Evolutionary conservation across 192 early-diverging fungal genomes (phyloP), one percentile per base, ranked within the genome.

Genomic region (Pilaira anomala): DNA sequence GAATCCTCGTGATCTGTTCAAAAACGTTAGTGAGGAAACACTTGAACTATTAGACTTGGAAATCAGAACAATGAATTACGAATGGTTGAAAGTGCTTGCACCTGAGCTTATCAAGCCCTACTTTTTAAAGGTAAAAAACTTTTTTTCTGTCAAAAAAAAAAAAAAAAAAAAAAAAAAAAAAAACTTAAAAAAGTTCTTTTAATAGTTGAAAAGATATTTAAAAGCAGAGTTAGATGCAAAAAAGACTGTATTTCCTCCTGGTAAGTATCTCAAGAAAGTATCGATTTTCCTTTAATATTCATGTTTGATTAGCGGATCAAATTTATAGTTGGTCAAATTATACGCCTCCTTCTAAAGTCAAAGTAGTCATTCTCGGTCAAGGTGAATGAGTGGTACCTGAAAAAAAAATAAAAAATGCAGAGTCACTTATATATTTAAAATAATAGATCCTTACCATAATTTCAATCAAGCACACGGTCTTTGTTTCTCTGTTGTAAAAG

Each of bases 311-410:
- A 81, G 79, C 71, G 26, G 48, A 65, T 3, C 83, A 93, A 40
- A 83, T 95, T 40, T 98, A 95, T 72, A 88, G 87, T 53, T 91
- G 91, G 91, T 87, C 89, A 7, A 85, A 87, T 42, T 94, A 81
- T 59, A 84, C 82, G 9, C 87, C 89, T 21, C 76, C 89, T 3
- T 66, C 69, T 7, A 65, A 76, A 2, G 87, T 98, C 25, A 81
- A 82, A 39, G 91, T 97, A 22, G 95, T 98, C 21, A 95, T 98
- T 45, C 63, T 98, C 51, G 96, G 96, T 5, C 96, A 98, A 85
- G 92, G 91, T 85, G 78, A 13, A 48, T 24, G 36, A 29, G 14
- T 30, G n/a, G 67, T 36, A 9, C 33, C 33, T 36, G 33, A 36
- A 33, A 79, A 22, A 46, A 33, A 3, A 67, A 7, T 54, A 21